Conservation (phyloP, 176 grass and related monocot genomes). For the Typha latifolia region DNA sequence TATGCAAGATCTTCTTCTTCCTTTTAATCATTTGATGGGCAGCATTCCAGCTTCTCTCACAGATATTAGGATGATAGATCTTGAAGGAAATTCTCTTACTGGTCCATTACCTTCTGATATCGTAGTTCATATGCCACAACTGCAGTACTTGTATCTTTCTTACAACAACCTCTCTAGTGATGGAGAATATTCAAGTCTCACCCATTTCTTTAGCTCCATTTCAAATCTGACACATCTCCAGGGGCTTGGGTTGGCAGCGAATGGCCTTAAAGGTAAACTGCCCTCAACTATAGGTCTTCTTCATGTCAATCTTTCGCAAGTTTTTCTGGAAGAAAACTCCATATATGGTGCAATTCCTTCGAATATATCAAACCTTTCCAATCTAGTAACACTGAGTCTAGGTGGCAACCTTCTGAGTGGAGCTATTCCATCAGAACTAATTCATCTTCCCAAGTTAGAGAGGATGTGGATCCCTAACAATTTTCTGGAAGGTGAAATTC, state of each 20-base stretch:
- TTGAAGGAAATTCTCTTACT: neutral
- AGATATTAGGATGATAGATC: neutral
- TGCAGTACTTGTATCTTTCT: neutral
- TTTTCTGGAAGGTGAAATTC: constrained; percentile 3
- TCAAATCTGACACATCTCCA: constrained; percentile 8
- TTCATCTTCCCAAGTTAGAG: constrained; percentile 9
- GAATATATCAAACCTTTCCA: constrained; percentile 4
- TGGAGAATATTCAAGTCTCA: neutral
- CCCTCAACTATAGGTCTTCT: neutral
- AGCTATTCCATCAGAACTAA: neutral
- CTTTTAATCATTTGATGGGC: neutral
- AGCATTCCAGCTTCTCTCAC: constrained; percentile 11
- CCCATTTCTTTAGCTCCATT: constrained; percentile 6
- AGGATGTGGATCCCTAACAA: neutral
- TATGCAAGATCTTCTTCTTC: neutral
- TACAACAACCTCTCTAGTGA: constrained; percentile 5
- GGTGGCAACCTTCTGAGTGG: neutral
- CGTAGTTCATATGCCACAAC: neutral
- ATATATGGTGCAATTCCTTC: constrained; percentile 2
- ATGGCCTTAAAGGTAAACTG: neutral
- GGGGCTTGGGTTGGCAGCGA: neutral
- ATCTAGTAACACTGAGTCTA: neutral
- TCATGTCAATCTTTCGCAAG: neutral
- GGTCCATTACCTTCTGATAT: constrained; percentile 9
- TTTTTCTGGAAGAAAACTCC: constrained; percentile 2